A percentile compares a stretch with the other conserved stretches of the same genome.
Conservation (phyloP, 2,329 filamentous ascomycete genomes). For the Cladosporium sp. region DNA sequence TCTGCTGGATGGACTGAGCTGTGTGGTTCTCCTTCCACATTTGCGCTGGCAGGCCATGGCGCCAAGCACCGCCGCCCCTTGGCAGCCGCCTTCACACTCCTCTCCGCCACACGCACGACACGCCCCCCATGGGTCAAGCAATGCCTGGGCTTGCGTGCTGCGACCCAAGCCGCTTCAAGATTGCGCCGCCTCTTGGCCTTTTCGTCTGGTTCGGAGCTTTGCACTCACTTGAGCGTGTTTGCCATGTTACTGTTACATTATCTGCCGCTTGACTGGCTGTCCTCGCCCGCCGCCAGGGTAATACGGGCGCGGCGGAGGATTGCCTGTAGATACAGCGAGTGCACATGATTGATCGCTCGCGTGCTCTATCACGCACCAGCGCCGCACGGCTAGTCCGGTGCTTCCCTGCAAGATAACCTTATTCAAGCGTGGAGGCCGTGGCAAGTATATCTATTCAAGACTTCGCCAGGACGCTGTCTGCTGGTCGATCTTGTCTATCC, state of each 20-base stretch:
- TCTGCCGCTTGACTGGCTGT: conserved; percentile 12
- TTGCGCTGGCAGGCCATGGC: conserved; percentile 12
- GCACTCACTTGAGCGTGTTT: conserved; percentile 10
- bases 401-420: conserved; percentile 15
- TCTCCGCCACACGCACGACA: conserved; percentile 7
- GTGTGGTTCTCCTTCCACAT: conserved; percentile 10
- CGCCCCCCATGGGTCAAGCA: conserved; percentile 14
- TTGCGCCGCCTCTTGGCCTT: conserved; percentile 12
- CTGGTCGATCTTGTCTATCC: conserved; percentile 9
- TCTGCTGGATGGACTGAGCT: neutral
- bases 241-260: conserved; percentile 21
- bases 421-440: conserved; percentile 7
- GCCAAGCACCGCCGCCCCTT: conserved; percentile 1
- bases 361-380: conserved; percentile 18
- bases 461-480: neutral
- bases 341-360: conserved; percentile 20
- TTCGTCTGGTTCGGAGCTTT: neutral
- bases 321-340: conserved; percentile 8
- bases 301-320: conserved; percentile 20
- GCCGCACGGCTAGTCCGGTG: conserved; percentile 5
- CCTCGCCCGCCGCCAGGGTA: conserved; percentile 6
- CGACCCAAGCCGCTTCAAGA: conserved; percentile 22
- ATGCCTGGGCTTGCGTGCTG: conserved; percentile 18
- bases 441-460: conserved; percentile 15
- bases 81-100: conserved; percentile 9